Evolutionary conservation across 2,329 filamentous ascomycete species (phyloP), one percentile per base, ranked within the genome.

Genomic region (Cordyceps javanica): DNA sequence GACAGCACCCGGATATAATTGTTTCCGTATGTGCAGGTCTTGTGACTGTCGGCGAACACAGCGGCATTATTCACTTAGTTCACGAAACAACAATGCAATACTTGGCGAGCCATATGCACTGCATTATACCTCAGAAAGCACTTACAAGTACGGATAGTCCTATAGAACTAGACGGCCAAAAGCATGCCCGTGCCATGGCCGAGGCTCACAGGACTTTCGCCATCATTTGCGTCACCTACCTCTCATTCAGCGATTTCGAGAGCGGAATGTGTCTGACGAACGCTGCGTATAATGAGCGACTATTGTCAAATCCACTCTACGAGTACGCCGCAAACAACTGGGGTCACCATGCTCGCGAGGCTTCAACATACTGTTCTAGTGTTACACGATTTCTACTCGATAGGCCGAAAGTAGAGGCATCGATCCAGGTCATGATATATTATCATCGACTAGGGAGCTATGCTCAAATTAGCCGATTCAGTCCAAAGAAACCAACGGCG

Each of bases 21-120:
- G 55, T 75, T 0, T 71, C 69, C 3, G 63, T 66, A 3, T 77
- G 73, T 57, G 69, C 68, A 26, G 75, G 75, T 1, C 51, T 78
- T 6, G 69, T 77, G 6, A 72, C 66, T 1, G 34, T 75, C 19
- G 71, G 77, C 45, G 57, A 69, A 49, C 60, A 72, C 49, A 76
- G 65, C 44, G 39, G 63, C 25, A 63, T 72, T 34, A 65, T 76
- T 8, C 68, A 72, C 5, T 59, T 77, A 0, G 73, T 76, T 13
- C 50, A 59, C 14, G 25, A 54, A 21, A 54, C 57, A 1, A 42
- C 44, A 6, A 23, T 30, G 19, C n/a, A 59, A 42, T 59, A 54
- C 49, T 28, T 58, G 13, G 30, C 13, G 4, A 45, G 5, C 13
- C 23, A 26, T 5, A 45, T 45, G 23, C 2, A 26, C 16, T 45